These are phyloP conservation scores for Herpotrichia juniperi DNA, from an alignment of 2,329 filamentous ascomycete species.

Conservation along the genomic window DNA sequence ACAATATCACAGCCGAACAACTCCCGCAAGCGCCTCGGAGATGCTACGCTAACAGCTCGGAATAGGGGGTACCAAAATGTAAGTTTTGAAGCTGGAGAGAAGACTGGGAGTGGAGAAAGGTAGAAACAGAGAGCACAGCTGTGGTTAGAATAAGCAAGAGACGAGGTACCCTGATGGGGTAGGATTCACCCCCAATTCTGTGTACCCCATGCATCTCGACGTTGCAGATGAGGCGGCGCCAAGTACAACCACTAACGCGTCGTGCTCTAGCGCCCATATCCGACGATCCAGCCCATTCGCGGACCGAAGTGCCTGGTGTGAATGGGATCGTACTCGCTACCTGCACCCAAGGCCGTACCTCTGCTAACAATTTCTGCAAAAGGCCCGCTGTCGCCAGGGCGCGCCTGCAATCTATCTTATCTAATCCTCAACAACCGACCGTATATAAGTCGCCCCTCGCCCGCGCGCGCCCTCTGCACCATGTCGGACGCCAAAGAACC, in stretches of 20 bases:
- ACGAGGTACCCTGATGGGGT: not conserved
- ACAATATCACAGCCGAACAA: not conserved
- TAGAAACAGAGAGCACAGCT: not conserved
- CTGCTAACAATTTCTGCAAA: no score
- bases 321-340: not conserved
- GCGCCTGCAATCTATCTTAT: not conserved
- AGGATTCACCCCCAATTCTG: not conserved
- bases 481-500: constrained; percentile 39
- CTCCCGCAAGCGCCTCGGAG: constrained; percentile 7
- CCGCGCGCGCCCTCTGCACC: constrained; percentile 5
- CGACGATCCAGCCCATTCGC: not conserved
- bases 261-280: not conserved
- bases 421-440: not conserved
- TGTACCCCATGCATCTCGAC: not conserved
- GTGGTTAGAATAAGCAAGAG: constrained; percentile 5
- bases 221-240: not conserved
- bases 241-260: not conserved
- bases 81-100: not conserved
- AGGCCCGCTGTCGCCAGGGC: no score
- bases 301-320: not conserved
- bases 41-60: constrained; percentile 12
- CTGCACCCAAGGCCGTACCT: not conserved
- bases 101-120: not conserved
- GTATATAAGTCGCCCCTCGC: constrained; percentile 14
- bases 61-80: constrained; percentile 11